These are phyloP conservation scores for Neurospora sp. DNA, from an alignment of 495 filamentous ascomycete genomes.

Conservation along the genomic window DNA sequence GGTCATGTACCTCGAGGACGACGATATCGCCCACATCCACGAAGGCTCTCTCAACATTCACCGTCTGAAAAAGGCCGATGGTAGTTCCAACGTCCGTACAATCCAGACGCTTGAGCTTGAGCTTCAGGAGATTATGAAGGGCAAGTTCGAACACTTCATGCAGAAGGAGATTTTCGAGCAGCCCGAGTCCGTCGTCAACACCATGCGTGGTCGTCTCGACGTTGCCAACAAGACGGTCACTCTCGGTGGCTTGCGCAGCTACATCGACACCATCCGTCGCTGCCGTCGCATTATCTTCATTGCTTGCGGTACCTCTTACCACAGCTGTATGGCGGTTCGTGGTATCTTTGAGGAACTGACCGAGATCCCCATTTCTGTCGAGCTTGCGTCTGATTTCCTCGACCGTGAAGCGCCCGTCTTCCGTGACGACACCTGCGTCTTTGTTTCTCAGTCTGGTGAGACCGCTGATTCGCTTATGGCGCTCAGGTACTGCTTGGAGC, in stretches of 20 bases:
- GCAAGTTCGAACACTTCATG: slow-evolving; percentile 99
- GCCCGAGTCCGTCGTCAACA: slow-evolving; percentile 97
- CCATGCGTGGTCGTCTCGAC: slow-evolving; percentile 97
- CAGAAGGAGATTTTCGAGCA: slow-evolving; percentile 99
- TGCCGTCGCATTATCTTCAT: slow-evolving; percentile 97
- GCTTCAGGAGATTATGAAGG: slow-evolving; percentile 99
- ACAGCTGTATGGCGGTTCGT: slow-evolving; percentile 98
- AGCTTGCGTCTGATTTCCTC: slow-evolving; percentile 95
- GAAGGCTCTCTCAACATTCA: slow-evolving; percentile 98
- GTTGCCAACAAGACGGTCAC: slow-evolving; percentile 87
- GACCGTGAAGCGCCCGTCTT: slow-evolving; percentile 97
- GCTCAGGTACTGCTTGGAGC: slow-evolving; percentile 92
- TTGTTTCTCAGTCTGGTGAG: slow-evolving; percentile 97
- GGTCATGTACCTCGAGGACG: slow-evolving; percentile 97
- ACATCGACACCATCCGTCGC: slow-evolving; percentile 90
- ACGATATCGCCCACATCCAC: slow-evolving; percentile 98
- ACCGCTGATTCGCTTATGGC: slow-evolving; percentile 98
- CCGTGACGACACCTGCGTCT: slow-evolving; percentile 98
- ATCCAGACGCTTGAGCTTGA: slow-evolving; percentile 98
- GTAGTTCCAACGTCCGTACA: slow-evolving; percentile 87
- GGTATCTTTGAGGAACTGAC: slow-evolving; percentile 96
- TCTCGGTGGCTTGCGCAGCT: slow-evolving; percentile 87
- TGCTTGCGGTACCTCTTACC: slow-evolving; percentile 93
- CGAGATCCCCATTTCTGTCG: slow-evolving; percentile 94
- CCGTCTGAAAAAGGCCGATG: slow-evolving; percentile 91